Base-by-base conservation (phyloP, 768 basidiomycete species). In the Lactarius psammicola region DNA sequence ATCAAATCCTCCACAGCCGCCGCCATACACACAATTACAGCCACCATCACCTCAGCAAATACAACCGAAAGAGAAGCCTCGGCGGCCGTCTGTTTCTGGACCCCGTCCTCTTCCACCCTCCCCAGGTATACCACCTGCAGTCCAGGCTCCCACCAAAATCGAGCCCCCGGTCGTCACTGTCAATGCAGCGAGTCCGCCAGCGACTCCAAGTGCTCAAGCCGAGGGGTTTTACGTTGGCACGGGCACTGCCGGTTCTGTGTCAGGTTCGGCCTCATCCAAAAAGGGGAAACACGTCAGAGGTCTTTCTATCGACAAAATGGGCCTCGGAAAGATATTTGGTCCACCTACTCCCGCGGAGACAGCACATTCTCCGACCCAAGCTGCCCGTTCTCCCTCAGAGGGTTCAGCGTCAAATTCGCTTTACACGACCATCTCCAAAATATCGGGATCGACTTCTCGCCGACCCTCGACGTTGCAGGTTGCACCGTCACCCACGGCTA, bases 281-380 rank as follows among this genome's bases (percentile, higher is more conserved):
- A 75, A 78, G 42, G 80, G 82, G 63, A 82, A 87, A 28, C 85
- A 88, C 69, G 80, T 82, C 64, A 86, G 86, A 69, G 89, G 89
- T 10, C 78, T 90, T 66, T 91, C 90, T 4, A 77, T 92, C 69
- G 92, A 93, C 79, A 89, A 88, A 74, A 85, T 93, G 70, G 89
- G 87, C 11, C 80, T 94, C 3, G 84, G 85, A 60, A 92, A 90
- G 77, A 83, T 94, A 61, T 88, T 93, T 62, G 83, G 83, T 36
- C 73, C 80, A 20, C 72, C 75, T 28, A 60, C 70, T 26, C 76
- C 75, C 56, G 63, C 75, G 8, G 77, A 79, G n/a, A 57, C 68
- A 9, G 57, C 38, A 49, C 72, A 75, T n/a, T 63, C 72, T 28
- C 71, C 72, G 49, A 76, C 75, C 6, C 73, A 69, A 18, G 72